Conservation (phyloP, 345 rosid species). For the Gossypium turneri region DNA sequence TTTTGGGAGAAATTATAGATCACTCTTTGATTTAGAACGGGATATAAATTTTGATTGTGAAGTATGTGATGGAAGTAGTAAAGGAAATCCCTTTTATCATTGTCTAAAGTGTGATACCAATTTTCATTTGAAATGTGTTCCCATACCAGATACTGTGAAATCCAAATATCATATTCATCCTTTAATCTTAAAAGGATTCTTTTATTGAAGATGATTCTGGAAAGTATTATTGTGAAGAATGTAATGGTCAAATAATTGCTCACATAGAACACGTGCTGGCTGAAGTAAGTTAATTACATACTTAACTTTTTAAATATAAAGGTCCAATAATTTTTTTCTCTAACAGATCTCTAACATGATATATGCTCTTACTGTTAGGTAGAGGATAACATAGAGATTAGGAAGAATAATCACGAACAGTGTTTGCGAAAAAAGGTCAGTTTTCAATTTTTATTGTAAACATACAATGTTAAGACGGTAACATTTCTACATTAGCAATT, state of each 20-base stretch:
- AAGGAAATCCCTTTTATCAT: background rate
- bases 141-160: background rate
- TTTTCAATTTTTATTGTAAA: too few relatives aligned
- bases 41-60: background rate
- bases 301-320: background rate
- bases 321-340: too few relatives aligned
- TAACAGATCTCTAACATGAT: background rate
- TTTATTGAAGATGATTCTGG: background rate
- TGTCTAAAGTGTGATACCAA: background rate
- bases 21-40: background rate
- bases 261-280: background rate
- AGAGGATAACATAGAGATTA: background rate
- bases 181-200: background rate
- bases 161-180: background rate
- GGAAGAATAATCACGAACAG: background rate
- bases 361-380: background rate
- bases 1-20: background rate
- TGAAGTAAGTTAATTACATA: background rate
- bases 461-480: too few relatives aligned
- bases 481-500: too few relatives aligned
- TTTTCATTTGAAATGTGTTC: constrained; percentile 4
- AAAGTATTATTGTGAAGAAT: background rate
- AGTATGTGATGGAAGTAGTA: background rate
- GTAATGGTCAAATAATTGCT: background rate
- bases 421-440: too few relatives aligned